phyloP scores from a whole-genome alignment of 2,329 filamentous ascomycete species.

The Colletotrichum sp. region DNA sequence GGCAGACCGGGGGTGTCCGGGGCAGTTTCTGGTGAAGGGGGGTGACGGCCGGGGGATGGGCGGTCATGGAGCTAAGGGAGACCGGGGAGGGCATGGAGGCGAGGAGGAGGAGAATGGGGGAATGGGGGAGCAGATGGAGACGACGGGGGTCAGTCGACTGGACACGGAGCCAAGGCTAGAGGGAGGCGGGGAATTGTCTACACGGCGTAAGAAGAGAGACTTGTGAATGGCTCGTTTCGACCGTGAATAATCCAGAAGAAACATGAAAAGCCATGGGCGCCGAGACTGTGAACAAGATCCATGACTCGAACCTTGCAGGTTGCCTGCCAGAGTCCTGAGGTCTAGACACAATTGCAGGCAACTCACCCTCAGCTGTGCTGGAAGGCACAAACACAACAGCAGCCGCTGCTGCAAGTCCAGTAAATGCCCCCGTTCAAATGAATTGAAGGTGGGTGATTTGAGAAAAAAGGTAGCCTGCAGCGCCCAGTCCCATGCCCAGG shows the following conservation, averaged over 20 bases:
- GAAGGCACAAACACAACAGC: neutral
- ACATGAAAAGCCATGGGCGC: neutral
- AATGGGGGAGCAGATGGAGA: neutral
- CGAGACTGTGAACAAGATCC: neutral
- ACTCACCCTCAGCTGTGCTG: neutral
- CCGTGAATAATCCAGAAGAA: neutral
- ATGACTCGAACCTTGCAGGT: conserved; percentile 6
- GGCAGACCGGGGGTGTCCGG: neutral
- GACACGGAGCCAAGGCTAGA: neutral
- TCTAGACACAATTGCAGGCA: neutral
- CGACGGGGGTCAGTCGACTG: neutral
- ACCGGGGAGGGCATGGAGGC: neutral
- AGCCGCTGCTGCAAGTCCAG: neutral
- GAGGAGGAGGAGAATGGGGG: neutral
- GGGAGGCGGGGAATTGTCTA: neutral
- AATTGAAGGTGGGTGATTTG: neutral
- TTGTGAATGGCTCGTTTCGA: neutral
- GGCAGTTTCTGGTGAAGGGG: neutral
- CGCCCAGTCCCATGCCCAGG: neutral
- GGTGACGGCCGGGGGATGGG: neutral
- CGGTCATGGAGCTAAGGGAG: neutral
- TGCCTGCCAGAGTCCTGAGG: neutral
- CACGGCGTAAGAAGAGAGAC: neutral
- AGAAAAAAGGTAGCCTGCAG: neutral
- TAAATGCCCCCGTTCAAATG: neutral